A percentile compares a stretch with the other conserved stretches of the same genome.
Evolutionary conservation across 306 rosid species (phyloP).

Genomic region (Casuarina equisetifolia): DNA sequence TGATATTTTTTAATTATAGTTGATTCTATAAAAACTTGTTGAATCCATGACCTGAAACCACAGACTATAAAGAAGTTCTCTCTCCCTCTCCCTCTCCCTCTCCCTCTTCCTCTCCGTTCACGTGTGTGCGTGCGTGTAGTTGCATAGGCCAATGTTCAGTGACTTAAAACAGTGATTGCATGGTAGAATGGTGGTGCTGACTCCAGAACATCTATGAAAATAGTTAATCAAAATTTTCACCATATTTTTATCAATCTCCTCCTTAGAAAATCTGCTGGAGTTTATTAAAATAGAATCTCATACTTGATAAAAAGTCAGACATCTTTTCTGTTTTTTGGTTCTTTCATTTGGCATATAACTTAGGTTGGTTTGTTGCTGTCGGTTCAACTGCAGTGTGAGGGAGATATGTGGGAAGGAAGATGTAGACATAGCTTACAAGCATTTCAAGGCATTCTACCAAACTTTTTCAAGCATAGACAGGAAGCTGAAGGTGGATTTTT

Average conservation of each 20-base stretch:
- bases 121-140: no score
- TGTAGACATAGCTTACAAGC: slow-evolving; percentile 78
- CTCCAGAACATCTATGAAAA: background rate
- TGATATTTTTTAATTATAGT: background rate
- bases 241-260: background rate
- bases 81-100: background rate
- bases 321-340: slow-evolving; percentile 19
- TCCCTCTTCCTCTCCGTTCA: background rate
- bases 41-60: background rate
- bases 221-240: background rate
- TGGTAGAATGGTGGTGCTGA: background rate
- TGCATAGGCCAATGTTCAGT: background rate
- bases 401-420: slow-evolving; percentile 96
- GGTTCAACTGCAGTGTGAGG: slow-evolving; percentile 64
- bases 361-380: slow-evolving; percentile 7
- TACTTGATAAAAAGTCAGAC: slow-evolving; percentile 10
- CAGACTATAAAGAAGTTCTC: background rate
- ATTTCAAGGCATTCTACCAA: slow-evolving; percentile 86
- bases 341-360: slow-evolving; percentile 1
- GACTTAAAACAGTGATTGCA: background rate
- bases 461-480: slow-evolving; percentile 76
- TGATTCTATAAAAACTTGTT: background rate
- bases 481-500: slow-evolving; percentile 66
- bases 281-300: background rate
- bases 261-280: background rate